phyloP scores from a whole-genome alignment of 2,329 filamentous ascomycete genomes.

The Colletotrichum sp. region DNA sequence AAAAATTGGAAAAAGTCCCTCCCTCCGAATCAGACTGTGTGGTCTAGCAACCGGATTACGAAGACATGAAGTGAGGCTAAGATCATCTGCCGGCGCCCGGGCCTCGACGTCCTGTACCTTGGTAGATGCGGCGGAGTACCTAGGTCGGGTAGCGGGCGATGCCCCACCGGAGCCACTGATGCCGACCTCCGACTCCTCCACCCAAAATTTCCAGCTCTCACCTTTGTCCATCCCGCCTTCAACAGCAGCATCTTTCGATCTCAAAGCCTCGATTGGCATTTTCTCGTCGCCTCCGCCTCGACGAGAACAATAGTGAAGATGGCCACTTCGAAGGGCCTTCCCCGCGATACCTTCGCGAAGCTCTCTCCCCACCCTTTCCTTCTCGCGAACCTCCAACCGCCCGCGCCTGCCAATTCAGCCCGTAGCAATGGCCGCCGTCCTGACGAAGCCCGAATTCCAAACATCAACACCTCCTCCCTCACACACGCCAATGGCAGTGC shows the following conservation, averaged over 20 bases:
- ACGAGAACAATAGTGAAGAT: constrained; percentile 22
- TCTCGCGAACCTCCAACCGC: constrained; percentile 80
- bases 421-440: constrained; percentile 84
- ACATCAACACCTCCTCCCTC: constrained; percentile 81
- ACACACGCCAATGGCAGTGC: constrained; percentile 91
- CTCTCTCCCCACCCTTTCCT: constrained; percentile 90
- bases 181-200: constrained; percentile 19
- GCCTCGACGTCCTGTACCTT: too few relatives aligned
- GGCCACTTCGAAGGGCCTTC: constrained; percentile 47
- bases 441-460: constrained; percentile 72
- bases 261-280: neutral
- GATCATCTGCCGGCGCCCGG: neutral
- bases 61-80: neutral
- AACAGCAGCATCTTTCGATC: neutral
- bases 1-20: too few relatives aligned
- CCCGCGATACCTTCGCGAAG: constrained; percentile 80
- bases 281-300: rapidly evolving
- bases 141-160: too few relatives aligned
- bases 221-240: constrained; percentile 1
- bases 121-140: too few relatives aligned
- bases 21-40: too few relatives aligned
- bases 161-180: constrained; percentile 10
- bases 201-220: constrained; percentile 14
- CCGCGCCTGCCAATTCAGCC: constrained; percentile 49
- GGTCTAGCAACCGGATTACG: too few relatives aligned